A percentile compares a stretch with the other conserved stretches of the same genome.
phyloP scores from a whole-genome alignment of 441 rosid species.

The Euphorbia celastroides region DNA sequence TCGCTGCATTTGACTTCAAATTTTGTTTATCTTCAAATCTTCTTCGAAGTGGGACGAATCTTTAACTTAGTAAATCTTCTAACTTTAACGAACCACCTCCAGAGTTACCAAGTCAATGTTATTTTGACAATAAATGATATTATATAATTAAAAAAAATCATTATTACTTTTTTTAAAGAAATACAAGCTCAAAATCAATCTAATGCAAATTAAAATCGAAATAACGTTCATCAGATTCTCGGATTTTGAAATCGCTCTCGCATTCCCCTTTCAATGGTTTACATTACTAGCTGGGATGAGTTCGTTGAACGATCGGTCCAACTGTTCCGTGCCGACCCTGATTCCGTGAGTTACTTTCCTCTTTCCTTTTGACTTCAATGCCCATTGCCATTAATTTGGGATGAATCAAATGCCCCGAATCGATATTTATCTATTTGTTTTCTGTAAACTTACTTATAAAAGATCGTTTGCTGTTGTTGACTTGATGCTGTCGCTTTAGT shows the following conservation, averaged over 20 bases:
- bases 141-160: too few species aligned
- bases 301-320: constrained; percentile 80
- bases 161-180: too few species aligned
- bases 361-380: constrained; percentile 6
- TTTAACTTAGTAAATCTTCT: too few species aligned
- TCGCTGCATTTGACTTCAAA: too few species aligned
- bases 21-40: too few species aligned
- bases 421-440: neutral
- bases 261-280: constrained; percentile 43
- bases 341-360: constrained; percentile 50
- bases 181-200: too few species aligned
- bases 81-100: too few species aligned
- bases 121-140: too few species aligned
- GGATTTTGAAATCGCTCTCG: neutral
- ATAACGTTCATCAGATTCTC: neutral
- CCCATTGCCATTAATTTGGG: neutral
- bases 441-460: neutral
- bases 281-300: constrained; percentile 83
- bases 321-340: constrained; percentile 81
- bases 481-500: neutral
- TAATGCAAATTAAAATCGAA: too few species aligned
- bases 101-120: too few species aligned
- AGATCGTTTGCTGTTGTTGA: neutral
- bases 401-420: neutral
- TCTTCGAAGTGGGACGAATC: too few species aligned